Evolutionary conservation across 2,329 filamentous ascomycete species (phyloP), one percentile per base, ranked within the genome.

Genomic region (Trichoderma atrobrunneum): DNA sequence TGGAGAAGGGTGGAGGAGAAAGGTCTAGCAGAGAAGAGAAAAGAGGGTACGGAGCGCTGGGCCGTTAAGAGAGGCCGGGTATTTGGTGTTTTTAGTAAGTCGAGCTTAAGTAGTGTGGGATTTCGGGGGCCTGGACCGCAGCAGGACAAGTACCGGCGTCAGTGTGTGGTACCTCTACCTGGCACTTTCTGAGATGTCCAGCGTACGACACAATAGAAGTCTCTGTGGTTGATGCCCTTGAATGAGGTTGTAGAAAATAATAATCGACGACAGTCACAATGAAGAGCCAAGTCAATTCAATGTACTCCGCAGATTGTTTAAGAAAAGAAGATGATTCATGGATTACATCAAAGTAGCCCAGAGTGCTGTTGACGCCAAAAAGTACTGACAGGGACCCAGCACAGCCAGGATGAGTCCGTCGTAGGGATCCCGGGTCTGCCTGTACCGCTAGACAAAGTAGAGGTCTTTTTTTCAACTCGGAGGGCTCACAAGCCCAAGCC

Each of bases 61-160:
- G 48, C 63, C 30, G 61, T 39, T 43, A 12, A 66, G 71, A 76
- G 77, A 76, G 76, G 75, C 77, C 78, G 77, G 77, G 76, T 76
- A 75, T 76, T 71, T 77, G 48, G 48, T 24, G 21, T 24, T 54
- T 59, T 70, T 54, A 67, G 65, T 77, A 75, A 78, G 77, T 62
- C 61, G 61, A 67, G 59, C 65, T 64, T 71, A 28, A 51, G 54
- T 48, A 34, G 61, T 66, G 69, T 59, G 69, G 69, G 69, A 64
- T 63, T 71, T 62, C 24, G 60, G 69, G 69, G 61, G 48, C 61
- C 51, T 71, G 32, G 69, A 66, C 61, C 69, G 61, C n/a, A 14
- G 48, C n/a, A 54, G 43, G 43, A 14, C n/a, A 54, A 54, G 48
- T 54, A 54, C 48, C 48, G 48, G 21, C 48, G 21, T 54, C 48